Evolutionary conservation across 1,284 basidiomycete species (phyloP).

Genomic region (Cystobasidiaceae sp.): DNA sequence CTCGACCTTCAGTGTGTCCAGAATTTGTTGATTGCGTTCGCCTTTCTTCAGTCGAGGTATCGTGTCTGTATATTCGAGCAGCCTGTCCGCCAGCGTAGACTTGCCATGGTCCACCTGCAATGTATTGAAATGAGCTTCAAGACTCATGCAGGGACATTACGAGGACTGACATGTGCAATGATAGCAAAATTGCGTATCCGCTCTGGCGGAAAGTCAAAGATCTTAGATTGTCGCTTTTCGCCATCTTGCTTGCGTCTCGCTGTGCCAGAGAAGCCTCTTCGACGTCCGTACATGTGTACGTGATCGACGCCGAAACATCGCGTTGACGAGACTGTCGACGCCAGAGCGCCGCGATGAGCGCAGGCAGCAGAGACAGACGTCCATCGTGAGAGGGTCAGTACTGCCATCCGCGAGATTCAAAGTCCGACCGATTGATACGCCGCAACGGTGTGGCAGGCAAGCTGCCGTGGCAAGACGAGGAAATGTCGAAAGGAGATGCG

Average conservation of each 20-base stretch:
- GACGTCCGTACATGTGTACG: no score
- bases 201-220: constrained; percentile 28
- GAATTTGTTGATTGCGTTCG: constrained; percentile 75
- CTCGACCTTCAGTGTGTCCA: constrained; percentile 95
- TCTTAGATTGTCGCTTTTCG: constrained; percentile 8
- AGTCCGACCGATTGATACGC: no score
- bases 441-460: no score
- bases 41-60: constrained; percentile 59
- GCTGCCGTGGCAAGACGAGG: no score
- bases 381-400: no score
- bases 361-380: no score
- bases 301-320: no score
- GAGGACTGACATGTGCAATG: constrained; percentile 65
- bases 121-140: neutral
- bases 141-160: constrained; percentile 58
- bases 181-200: constrained; percentile 88
- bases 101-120: constrained; percentile 5
- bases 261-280: neutral
- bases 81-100: constrained; percentile 73
- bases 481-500: no score
- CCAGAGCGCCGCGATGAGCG: no score
- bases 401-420: no score
- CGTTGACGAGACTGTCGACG: no score
- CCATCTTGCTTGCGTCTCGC: neutral
- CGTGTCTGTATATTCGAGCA: constrained; percentile 72